A percentile compares a stretch with the other conserved stretches of the same genome.
These are phyloP conservation scores for Leccinellum luteum DNA, from an alignment of 768 basidiomycete species.

Conservation along the genomic window DNA sequence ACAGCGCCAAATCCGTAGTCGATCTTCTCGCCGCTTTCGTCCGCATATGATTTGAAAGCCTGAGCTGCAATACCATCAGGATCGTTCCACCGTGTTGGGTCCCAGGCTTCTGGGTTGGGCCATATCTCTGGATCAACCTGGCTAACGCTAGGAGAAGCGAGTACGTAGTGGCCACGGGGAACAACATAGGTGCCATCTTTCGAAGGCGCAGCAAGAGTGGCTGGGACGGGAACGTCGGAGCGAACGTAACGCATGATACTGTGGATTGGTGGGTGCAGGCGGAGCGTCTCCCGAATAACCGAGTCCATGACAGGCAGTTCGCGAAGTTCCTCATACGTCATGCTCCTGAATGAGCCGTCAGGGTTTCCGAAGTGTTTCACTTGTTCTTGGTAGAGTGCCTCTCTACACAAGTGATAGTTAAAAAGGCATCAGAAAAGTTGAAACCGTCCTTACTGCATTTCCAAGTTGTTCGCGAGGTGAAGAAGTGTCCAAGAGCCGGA, in stretches of 20 bases:
- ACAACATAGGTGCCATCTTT: slow-evolving; percentile 77
- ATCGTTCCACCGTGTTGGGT: slow-evolving; percentile 84
- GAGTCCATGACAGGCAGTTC: slow-evolving; percentile 81
- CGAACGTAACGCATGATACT: slow-evolving; percentile 92
- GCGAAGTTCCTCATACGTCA: slow-evolving; percentile 86
- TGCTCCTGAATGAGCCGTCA: slow-evolving; percentile 74
- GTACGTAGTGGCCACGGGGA: slow-evolving; percentile 85
- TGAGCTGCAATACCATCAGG: slow-evolving; percentile 76
- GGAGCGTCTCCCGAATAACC: slow-evolving; percentile 90
- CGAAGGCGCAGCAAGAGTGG: slow-evolving; percentile 74
- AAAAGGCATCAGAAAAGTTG: neutral
- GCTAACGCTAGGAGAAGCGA: slow-evolving; percentile 84
- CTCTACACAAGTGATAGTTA: slow-evolving; percentile 41
- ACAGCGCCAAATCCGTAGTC: slow-evolving; percentile 97
- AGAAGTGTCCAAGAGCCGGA: slow-evolving; percentile 88
- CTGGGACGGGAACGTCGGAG: slow-evolving; percentile 78
- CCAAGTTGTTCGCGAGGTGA: slow-evolving; percentile 74
- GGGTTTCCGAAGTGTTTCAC: slow-evolving; percentile 74
- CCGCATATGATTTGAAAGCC: slow-evolving; percentile 72
- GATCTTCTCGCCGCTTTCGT: slow-evolving; percentile 81
- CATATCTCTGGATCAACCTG: slow-evolving; percentile 86
- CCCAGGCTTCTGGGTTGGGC: slow-evolving; percentile 69
- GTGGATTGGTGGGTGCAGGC: slow-evolving; percentile 94
- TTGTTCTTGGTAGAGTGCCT: slow-evolving; percentile 88
- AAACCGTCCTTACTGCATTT: slow-evolving; percentile 60